A percentile compares a stretch with the other conserved stretches of the same genome.
These are phyloP conservation scores for Oxytropis ochrocephala DNA, from an alignment of 306 rosid genomes.

Conservation along the genomic window DNA sequence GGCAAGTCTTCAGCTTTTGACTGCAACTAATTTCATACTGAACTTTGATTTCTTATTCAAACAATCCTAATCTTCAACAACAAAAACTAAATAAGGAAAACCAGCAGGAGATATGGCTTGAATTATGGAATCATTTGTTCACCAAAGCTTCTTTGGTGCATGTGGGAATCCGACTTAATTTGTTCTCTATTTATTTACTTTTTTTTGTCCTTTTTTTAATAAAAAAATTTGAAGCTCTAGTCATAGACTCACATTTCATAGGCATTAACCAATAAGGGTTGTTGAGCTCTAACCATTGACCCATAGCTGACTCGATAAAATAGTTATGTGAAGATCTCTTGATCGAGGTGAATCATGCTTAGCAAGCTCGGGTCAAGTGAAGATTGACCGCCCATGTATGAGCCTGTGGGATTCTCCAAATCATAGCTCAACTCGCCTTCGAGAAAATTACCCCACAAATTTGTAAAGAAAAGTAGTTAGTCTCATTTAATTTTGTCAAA, in stretches of 20 bases:
- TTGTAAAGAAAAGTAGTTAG: too few species aligned
- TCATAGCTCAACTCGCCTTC: too few species aligned
- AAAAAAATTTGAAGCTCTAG: not conserved
- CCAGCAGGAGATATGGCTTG: conserved; percentile 18
- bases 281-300: too few species aligned
- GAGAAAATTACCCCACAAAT: too few species aligned
- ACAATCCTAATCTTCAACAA: conserved; percentile 12
- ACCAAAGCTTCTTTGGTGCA: conserved; percentile 9
- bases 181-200: not conserved
- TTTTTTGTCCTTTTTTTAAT: not conserved
- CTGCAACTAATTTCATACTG: conserved; percentile 7
- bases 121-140: conserved; percentile 29
- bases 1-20: conserved; percentile 18
- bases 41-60: not conserved
- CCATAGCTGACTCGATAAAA: too few species aligned
- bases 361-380: too few species aligned
- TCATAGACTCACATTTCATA: not conserved
- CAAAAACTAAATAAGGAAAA: not conserved
- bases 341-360: too few species aligned
- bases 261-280: not conserved
- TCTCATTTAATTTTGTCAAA: too few species aligned
- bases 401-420: too few species aligned
- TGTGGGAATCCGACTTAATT: not conserved
- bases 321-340: too few species aligned
- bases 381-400: too few species aligned